Conservation (phyloP, 2,329 filamentous ascomycete genomes). For the Chaetothyriales sp. region DNA sequence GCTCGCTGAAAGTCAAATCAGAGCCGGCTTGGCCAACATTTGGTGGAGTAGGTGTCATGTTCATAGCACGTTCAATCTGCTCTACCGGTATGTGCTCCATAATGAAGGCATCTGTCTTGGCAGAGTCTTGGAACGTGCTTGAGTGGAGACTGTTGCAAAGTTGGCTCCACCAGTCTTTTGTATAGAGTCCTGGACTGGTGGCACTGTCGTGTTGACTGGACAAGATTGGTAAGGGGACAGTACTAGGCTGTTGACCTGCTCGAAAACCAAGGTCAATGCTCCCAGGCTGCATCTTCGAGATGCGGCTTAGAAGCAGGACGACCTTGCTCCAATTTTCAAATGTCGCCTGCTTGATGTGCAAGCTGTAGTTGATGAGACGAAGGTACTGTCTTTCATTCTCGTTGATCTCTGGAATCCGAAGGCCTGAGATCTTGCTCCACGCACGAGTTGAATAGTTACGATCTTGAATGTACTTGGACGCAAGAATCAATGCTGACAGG, state of each 20-base stretch:
- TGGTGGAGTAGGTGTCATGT: constrained; percentile 2
- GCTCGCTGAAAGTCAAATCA: not conserved
- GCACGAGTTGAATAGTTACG: constrained; percentile 94
- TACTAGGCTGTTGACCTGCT: not conserved
- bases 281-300: constrained; percentile 10
- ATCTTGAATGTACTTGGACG: constrained; percentile 95
- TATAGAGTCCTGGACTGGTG: constrained; percentile 1
- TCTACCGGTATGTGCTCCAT: constrained; percentile 3
- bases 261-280: not conserved
- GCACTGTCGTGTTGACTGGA: not conserved
- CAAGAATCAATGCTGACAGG: constrained; percentile 80
- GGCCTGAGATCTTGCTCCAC: constrained; percentile 98
- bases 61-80: constrained; percentile 2
- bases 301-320: constrained; percentile 45
- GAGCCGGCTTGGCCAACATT: constrained; percentile 9
- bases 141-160: constrained; percentile 10
- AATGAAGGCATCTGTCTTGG: constrained; percentile 8
- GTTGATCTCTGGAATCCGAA: constrained; percentile 87
- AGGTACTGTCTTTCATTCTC: constrained; percentile 92
- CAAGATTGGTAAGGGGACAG: not conserved
- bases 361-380: constrained; percentile 77
- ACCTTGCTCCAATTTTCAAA: constrained; percentile 93
- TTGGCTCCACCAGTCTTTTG: constrained; percentile 10
- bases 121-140: constrained; percentile 8
- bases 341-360: constrained; percentile 78